Evolutionary conservation across 257 asterid species (phyloP), one percentile per base, ranked within the genome.

Genomic region (Misopates orontium): DNA sequence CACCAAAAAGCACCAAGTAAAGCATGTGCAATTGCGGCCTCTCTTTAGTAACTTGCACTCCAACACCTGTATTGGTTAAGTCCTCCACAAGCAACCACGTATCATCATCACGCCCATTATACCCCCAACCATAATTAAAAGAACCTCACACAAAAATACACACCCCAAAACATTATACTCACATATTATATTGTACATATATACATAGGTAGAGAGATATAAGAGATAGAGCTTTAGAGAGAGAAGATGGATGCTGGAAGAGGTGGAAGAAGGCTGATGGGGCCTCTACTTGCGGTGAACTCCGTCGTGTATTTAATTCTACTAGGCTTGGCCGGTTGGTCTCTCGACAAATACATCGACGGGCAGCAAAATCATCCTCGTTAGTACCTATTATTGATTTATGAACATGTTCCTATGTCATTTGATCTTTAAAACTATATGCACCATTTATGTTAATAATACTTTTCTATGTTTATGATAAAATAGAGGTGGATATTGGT

Each of bases 331-430:
- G 90, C 92, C 13, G 87, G 73, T 0, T 90, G 97, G 95, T 87
- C 95, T 67, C 68, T 90, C 53, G 83, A 90, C 82, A 85, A 90
- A 71, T 85, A 87, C 86, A 90, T 90, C 61, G 85, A 87, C 76
- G 97, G 92, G 67, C 78, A 90, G 68, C 95, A 90, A 62, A 64
- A 84, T 69, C 97, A 90, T 62, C 95, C 96, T 0, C 86, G 95
- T 87, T 28, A 36, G 74, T 68, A 21, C 73, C 3, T 32, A 5
- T 23, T 28, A 28, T 28, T 28, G 3, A 28, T 28, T 28, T 28
- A 28, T 2, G 36, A 7, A 28, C 7, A 28, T n/a, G n/a, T n/a
- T n/a, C n/a, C n/a, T n/a, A n/a, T n/a, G n/a, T n/a, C n/a, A n/a
- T n/a, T n/a, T n/a, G n/a, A n/a, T n/a, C n/a, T n/a, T n/a, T n/a